phyloP scores from a whole-genome alignment of 2,329 filamentous ascomycete species.

The Colletotrichum aenigma region DNA sequence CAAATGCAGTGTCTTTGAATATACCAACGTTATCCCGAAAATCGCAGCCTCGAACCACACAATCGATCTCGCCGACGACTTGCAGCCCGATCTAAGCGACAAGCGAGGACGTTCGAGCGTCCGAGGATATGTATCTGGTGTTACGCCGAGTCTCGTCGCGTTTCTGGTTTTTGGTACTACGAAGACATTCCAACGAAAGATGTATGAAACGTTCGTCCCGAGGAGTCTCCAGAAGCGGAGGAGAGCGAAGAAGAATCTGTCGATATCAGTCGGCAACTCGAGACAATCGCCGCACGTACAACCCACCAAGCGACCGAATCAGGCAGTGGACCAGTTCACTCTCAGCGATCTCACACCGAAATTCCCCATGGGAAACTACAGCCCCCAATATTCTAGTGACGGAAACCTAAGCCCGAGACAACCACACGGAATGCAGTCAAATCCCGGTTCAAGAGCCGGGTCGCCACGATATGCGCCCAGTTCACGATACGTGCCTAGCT shows the following conservation, averaged over 20 bases:
- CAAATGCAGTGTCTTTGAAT: not conserved
- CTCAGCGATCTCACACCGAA: not conserved
- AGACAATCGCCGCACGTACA: not conserved
- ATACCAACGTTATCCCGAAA: constrained; percentile 30
- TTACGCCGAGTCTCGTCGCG: constrained; percentile 24
- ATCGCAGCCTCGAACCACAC: constrained; percentile 33
- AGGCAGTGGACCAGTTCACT: not conserved
- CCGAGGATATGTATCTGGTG: constrained; percentile 27
- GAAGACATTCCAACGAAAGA: constrained; percentile 21
- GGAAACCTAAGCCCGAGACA: not conserved
- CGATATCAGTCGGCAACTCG: not conserved
- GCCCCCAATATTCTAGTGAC: not conserved
- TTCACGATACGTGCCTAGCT: not conserved
- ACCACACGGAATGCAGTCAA: not conserved
- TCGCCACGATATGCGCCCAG: not conserved
- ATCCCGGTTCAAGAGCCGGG: not conserved
- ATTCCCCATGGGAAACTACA: not conserved
- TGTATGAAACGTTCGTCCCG: not conserved
- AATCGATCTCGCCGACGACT: constrained; percentile 25
- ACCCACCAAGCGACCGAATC: not conserved
- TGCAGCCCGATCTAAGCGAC: constrained; percentile 35
- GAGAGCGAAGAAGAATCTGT: not conserved
- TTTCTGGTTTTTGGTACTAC: constrained; percentile 30
- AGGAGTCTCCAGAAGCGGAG: not conserved
- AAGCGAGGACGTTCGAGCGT: constrained; percentile 20